Base-by-base conservation (phyloP, 768 basidiomycete genomes). In the Pulveroboletus sp. region DNA sequence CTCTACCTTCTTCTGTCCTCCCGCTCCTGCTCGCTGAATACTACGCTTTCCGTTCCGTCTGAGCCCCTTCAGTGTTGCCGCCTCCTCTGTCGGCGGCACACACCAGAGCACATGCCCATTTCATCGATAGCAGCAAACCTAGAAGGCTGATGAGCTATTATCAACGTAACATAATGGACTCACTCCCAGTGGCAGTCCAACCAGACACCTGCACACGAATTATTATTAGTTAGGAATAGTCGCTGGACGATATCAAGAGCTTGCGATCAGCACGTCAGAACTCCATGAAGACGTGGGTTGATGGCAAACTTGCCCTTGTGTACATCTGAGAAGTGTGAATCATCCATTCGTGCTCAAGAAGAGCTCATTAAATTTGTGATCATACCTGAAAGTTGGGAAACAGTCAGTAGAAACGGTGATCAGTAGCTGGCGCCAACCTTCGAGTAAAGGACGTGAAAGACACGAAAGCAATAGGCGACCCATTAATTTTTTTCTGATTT, bases 111-210 rank as follows among this genome's bases (percentile, higher is more conserved):
- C 43, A 35, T 31, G 79, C 81, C 43, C 84, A 72, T 68, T 85
- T 85, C 85, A 87, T 87, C 52, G 86, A 71, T 4, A 84, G 85
- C 42, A 85, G 58, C 16, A 87, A 74, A 57, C 85, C 85, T 83
- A 47, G n/a, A 47, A 27, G 50, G 32, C 42, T 27, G 45, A 34
- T 40, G 23, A 44, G 25, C 23, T 24, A 19, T 41, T 46, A 33
- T 19, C 20, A 24, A 40, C 16, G 19, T 40, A 20, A 49, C 25
- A 32, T 25, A 43, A 29, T 17, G 32, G 19, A 52, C 65, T 20
- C 51, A 81, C 81, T 81, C 64, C 84, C n/a, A n/a, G n/a, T 72
- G 9, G 79, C 78, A 9, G 76, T 79, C 84, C 84, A 85, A 40
- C 84, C 84, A 36, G 77, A 85, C 84, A 61, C 86, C 84, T 84